Evolutionary conservation across 2,329 filamentous ascomycete genomes (phyloP), one percentile per base, ranked within the genome.

Genomic region (Fusarium sp.): DNA sequence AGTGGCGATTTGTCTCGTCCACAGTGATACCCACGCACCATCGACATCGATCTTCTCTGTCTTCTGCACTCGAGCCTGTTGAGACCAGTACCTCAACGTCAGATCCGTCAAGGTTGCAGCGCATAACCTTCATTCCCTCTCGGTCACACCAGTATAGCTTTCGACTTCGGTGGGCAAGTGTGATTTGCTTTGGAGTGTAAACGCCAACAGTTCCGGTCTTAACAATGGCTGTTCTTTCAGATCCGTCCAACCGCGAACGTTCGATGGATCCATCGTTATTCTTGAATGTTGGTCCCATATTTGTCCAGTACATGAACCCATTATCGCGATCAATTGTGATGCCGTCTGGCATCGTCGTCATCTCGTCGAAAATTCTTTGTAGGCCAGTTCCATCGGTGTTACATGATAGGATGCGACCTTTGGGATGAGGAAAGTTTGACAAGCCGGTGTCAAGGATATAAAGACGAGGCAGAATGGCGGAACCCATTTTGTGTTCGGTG

Each of bases 131-230:
- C 34, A 66, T 52, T 13, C 56, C 50, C 8, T 67, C 56, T 24
- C 63, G 28, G 15, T 52, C 50, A 7, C 56, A 57, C 63, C 49
- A 66, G 17, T 63, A 52, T 2, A 67, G 38, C n/a, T 57, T 66
- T 2, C 15, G 3, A 18, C 26, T 63, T 6, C 57, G 26, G 4
- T 9, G 11, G 0, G 58, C 36, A 7, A 63, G 18, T 3, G 24
- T 39, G 1, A 48, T 14, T 14, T 55, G 34, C 18, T 55, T 63
- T 1, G 57, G 42, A 1, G 59, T 55, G 11, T 26, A 18, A 7
- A 62, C 17, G 6, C 34, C 40, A 7, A 55, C 6, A 2, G 15
- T 38, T 2, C 34, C 40, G 10, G 11, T 20, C 1, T 40, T 39
- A 4, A 62, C 15, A 3, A 62, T 24, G 6, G 28, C 46, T 13